Evolutionary conservation across 1,139 yeast genomes (phyloP).

Genomic region (Kodamaea derodonti): DNA sequence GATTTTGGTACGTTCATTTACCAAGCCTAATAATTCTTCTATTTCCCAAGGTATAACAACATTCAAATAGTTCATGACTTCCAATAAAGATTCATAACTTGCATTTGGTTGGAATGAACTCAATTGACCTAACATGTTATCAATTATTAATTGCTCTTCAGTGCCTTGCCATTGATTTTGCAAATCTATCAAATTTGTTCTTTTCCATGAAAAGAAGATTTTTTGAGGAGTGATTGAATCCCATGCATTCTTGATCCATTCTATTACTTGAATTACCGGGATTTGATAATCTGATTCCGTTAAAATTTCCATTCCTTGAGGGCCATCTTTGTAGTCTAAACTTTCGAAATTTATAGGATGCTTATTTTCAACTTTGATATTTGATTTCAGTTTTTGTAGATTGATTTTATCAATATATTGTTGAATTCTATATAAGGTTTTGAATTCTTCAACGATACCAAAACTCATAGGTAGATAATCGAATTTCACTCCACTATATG

Average conservation of each 20-base stretch:
- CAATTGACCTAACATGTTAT: not conserved
- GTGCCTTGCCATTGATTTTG: constrained; percentile 4
- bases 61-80: constrained; percentile 40
- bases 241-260: constrained; percentile 58
- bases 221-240: constrained; percentile 42
- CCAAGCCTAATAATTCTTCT: constrained; percentile 51
- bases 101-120: constrained; percentile 18
- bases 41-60: constrained; percentile 59
- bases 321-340: constrained; percentile 5
- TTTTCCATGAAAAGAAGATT: constrained; percentile 53
- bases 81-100: constrained; percentile 35
- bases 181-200: constrained; percentile 15
- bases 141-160: not conserved
- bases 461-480: constrained; percentile 61
- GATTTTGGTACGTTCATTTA: constrained; percentile 55
- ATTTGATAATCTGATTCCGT: constrained; percentile 41
- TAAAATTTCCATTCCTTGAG: constrained; percentile 18
- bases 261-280: constrained; percentile 53
- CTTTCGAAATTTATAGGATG: constrained; percentile 5
- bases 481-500: constrained; percentile 35
- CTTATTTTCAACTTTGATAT: constrained; percentile 10
- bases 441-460: constrained; percentile 63
- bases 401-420: constrained; percentile 53
- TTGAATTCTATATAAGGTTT: constrained; percentile 53
- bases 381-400: constrained; percentile 30